Base-by-base conservation (phyloP, 208 protist genomes). In the Crithidia expoeki region DNA sequence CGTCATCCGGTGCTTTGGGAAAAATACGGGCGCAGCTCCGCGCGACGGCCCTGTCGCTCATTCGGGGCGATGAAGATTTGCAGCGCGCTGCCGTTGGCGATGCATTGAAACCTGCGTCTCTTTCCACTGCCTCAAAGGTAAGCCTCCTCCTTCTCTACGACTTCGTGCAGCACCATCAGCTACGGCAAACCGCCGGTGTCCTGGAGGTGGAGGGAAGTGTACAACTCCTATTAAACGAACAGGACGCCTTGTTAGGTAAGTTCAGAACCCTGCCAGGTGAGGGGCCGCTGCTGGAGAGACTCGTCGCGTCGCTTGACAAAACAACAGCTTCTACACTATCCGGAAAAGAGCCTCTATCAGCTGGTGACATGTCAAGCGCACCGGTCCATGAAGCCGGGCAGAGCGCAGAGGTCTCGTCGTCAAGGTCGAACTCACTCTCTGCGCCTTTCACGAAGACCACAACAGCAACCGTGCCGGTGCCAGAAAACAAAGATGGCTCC, bases 1-100 rank as follows among this genome's bases (percentile, higher is more conserved):
- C 83, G 1, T 66, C 75, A 9, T 71, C 67, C 4, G 91, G 91
- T 12, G 70, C 83, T 23, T 58, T 94, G 25, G 91, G 91, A 3
- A 86, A 88, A 52, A 72, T 96, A 47, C 75, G 87, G 0, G 91
- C 91, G 0, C 83, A 96, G 69, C 76, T 96, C 9, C 81, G 91
- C 3, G 88, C 87, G 6, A 62, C 83, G 0, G 87, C 87, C 0
- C 49, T 96, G 25, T 82, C 74, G n/a, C 55, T 94, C 21, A 70
- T 96, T 10, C 80, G 87, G 23, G 88, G 77, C 5, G 91, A 96
- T 58, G 60, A 69, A 11, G 67, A 80, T 21, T 57, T 95, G 32
- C 67, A 80, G 34, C 55, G 69, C 1, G 84, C 79, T 0, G 74
- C 84, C 9, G 68, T 92, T 19, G 84, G 82, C 1, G 23, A 76